Evolutionary conservation across 805 yeast species (phyloP).

Genomic region (Spathaspora sp.): DNA sequence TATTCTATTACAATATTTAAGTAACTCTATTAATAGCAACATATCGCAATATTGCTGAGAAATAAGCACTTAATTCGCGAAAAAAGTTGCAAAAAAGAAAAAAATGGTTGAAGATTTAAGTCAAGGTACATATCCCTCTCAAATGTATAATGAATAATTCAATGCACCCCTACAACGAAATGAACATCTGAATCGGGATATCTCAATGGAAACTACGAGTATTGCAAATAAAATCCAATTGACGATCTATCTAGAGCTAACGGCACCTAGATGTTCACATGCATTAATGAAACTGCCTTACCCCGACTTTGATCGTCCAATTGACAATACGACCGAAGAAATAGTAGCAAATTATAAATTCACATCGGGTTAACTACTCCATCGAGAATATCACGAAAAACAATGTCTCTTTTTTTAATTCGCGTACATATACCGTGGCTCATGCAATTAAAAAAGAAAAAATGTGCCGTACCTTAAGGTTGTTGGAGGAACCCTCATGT

Average conservation of each 20-base stretch:
- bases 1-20: too few species aligned
- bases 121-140: not conserved
- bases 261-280: too few species aligned
- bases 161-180: too few species aligned
- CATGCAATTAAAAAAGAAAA: not conserved
- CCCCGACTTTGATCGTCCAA: too few species aligned
- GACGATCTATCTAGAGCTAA: too few species aligned
- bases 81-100: not conserved
- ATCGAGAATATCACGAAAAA: not conserved
- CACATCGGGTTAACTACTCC: not conserved
- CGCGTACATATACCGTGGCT: not conserved
- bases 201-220: too few species aligned
- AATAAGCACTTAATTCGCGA: not conserved
- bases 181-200: not conserved
- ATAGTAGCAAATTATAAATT: too few species aligned
- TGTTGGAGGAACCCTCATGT: not conserved
- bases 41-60: too few species aligned
- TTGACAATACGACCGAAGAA: not conserved
- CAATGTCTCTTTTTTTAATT: not conserved
- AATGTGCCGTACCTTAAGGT: not conserved
- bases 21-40: too few species aligned
- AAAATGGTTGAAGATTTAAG: not conserved
- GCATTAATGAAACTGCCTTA: too few species aligned
- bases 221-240: too few species aligned
- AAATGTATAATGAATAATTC: too few species aligned